Conservation (phyloP, 176 grass and related monocot genomes). For the Sorghum bicolor region DNA sequence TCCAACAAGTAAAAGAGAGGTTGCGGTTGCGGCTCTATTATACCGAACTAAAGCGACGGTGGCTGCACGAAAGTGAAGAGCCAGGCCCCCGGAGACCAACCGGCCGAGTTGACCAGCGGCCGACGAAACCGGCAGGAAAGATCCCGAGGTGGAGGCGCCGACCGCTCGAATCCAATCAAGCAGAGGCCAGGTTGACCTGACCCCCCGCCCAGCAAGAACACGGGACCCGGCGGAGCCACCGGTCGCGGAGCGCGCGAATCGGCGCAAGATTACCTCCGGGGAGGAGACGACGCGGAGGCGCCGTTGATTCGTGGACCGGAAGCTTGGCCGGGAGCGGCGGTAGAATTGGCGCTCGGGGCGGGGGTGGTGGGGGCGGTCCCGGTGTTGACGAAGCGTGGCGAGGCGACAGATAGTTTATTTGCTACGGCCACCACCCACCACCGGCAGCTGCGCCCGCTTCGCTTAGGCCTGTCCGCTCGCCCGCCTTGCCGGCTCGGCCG, state of each 20-base stretch:
- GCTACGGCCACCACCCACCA: constrained; percentile 16
- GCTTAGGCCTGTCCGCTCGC: constrained; percentile 10
- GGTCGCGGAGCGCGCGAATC: not conserved
- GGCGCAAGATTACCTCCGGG: not conserved
- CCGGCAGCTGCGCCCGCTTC: not conserved
- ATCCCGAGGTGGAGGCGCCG: not conserved
- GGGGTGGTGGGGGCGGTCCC: not conserved
- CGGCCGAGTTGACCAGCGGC: constrained; percentile 13
- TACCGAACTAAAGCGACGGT: not conserved
- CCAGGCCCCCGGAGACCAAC: not conserved
- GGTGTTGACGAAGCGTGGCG: constrained; percentile 39
- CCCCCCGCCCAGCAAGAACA: not conserved
- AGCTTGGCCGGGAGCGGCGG: not conserved
- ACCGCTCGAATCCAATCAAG: constrained; percentile 32
- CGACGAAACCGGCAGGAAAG: constrained; percentile 14
- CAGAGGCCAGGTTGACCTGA: not conserved
- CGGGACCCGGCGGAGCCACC: not conserved
- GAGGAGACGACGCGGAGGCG: not conserved
- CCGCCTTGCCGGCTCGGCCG: not conserved
- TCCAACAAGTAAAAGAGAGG: not conserved
- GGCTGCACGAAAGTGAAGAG: not conserved
- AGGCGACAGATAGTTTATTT: constrained; percentile 28
- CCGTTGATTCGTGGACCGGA: not conserved
- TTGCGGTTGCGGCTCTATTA: constrained; percentile 7
- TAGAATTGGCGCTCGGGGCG: not conserved